Conservation (phyloP, 495 filamentous ascomycete species). For the Parmelia sp. region DNA sequence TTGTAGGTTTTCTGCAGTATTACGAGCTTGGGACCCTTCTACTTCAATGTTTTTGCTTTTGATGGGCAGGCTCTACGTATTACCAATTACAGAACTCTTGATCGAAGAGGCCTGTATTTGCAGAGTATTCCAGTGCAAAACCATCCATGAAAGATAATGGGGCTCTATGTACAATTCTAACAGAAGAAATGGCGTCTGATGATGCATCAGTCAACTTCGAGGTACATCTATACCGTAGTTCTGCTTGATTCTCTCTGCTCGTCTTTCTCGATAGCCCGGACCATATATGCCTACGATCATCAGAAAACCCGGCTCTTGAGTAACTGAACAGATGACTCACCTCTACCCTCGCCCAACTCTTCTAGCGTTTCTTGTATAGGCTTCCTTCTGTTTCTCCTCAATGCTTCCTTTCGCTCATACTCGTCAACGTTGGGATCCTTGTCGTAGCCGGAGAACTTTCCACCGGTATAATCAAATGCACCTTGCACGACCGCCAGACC, state of each 20-base stretch:
- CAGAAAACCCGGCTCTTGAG: not conserved
- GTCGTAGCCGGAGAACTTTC: constrained; percentile 51
- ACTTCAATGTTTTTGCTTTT: not conserved
- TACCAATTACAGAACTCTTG: not conserved
- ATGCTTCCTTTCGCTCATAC: constrained; percentile 66
- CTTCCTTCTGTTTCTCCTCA: constrained; percentile 67
- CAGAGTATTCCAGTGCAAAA: not conserved
- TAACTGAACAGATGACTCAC: constrained; percentile 39
- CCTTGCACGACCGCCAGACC: constrained; percentile 57
- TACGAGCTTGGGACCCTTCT: not conserved
- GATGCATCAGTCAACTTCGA: not conserved
- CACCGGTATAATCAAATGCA: constrained; percentile 73
- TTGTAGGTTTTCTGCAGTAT: not conserved
- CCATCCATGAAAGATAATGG: not conserved
- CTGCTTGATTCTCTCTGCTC: constrained; percentile 76
- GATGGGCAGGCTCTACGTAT: not conserved
- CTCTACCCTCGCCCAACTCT: constrained; percentile 83
- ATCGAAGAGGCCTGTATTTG: not conserved
- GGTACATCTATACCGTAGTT: constrained; percentile 63
- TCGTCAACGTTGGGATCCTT: constrained; percentile 62
- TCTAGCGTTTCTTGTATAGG: constrained; percentile 77
- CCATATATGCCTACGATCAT: constrained; percentile 62
- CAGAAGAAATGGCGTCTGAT: not conserved
- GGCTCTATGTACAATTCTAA: not conserved
- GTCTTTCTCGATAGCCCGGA: constrained; percentile 80